Evolutionary conservation across 352 stramenopile genomes (phyloP), one percentile per base, ranked within the genome.

Genomic region (Pythium coloratum): DNA sequence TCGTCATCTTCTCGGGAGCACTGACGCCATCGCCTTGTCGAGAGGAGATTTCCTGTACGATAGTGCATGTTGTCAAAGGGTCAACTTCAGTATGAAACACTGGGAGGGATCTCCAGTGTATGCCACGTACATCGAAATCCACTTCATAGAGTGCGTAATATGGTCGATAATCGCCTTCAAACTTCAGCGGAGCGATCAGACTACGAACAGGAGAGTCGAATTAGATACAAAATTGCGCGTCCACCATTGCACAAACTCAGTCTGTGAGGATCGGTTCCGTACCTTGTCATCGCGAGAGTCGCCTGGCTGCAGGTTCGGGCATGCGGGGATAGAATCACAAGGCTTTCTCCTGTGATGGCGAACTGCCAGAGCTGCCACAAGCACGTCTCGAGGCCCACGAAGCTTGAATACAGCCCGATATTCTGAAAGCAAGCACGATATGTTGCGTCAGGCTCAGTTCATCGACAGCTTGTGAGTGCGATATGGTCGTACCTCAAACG

Each of bases 121-220:
- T 56, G 28, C 18, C 2, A 71, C 77, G 51, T 70, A 91, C 85
- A 51, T 93, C 82, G 56, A 95, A 96, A 56, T 97, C 89, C 24
- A 73, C 44, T 76, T 97, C 89, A 55, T 95, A 96, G 9, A 97
- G 69, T 34, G 89, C 89, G 53, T 90, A 95, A 62, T 96, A 97
- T 16, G 89, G 89, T 46, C 89, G 82, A 40, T 78, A 95, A 67
- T 97, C 89, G 7, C 86, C 89, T 54, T 85, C 73, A 54, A 92
- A 97, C 55, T 82, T 59, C 3, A 97, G 71, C 24, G 89, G 89
- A 0, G 86, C 78, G 59, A 97, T 91, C 53, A 97, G 76, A 66
- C 86, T 94, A 16, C n/a, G 4, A 34, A 7, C 49, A 16, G 20
- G 2, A 30, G 9, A 10, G 13, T 64, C 14, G 0, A 36, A 24